Evolutionary conservation across 164 flowering plant species (phyloP), one percentile per base, ranked within the genome.

Genomic region (Chimonanthus praecox): DNA sequence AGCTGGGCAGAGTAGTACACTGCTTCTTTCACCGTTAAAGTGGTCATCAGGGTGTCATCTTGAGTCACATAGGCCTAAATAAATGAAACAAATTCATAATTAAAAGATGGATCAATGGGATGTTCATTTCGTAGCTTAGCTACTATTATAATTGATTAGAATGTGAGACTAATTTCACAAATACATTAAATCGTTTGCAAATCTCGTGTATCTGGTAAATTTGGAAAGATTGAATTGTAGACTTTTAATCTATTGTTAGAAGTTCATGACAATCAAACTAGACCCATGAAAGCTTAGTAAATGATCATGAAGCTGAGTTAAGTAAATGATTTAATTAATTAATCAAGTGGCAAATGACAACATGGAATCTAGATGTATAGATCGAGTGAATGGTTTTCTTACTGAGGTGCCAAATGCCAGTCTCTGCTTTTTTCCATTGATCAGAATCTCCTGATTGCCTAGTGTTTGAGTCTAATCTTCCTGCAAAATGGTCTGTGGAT

Each of bases 51-150:
- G 8, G 73, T 54, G 48, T 88, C 89, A 61, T 89, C 89, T 86
- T 87, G 90, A 15, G 89, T 85, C 63, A 84, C 87, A 83, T 89
- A 89, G 6, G 90, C 87, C 92, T 88, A 72, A 45, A n/a, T 10
- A 50, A 48, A 58, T 50, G 6, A 47, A 73, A 5, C 15, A 51
- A 47, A 2, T 7, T 3, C 66, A 33, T 63, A 4, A 44, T 63
- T 20, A 63, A 8, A 54, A 54, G 10, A 3, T 54, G 60, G 60
- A 11, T 54, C 33, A 33, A 33, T 33, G 33, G 33, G 33, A 33
- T 33, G 33, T 33, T 33, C 33, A 33, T 33, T 33, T 33, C 1
- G 33, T 33, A 33, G 33, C 33, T 33, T 33, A 33, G 33, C 33
- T 33, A 33, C 33, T 1, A 33, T 33, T 33, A 33, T 33, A 33